Evolutionary conservation across 345 rosid species (phyloP), one percentile per base, ranked within the genome.

Genomic region (Brassica carinata): DNA sequence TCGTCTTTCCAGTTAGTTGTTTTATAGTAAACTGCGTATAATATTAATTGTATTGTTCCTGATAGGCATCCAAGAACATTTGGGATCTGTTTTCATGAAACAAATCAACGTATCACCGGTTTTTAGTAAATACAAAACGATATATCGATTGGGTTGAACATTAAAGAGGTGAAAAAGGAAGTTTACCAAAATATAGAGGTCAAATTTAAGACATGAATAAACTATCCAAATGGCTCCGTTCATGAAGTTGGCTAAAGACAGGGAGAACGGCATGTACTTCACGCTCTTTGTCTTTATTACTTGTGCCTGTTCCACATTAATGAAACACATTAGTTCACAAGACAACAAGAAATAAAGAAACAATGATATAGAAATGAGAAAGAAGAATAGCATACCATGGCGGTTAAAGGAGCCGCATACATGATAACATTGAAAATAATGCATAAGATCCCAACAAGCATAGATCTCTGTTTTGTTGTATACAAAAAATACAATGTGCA

Each of bases 281-380:
- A 94, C 97, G 63, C 98, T 94, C 89, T 86, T 94, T 43, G 92
- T 86, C 81, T 51, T 68, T 72, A 91, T 88, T 67, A 91, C 98
- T 79, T 61, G 80, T 72, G 26, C 77, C 97, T 92, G 86, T 48
- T 80, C 43, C 55, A 80, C 64, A 31, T 79, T 45, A 55, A 66
- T 6, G 34, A 59, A 65, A 66, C 18, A 9, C 65, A 64, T 53
- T 78, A 43, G 63, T 67, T 78, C 77, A 79, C 73, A 74, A 65
- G 74, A 79, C 62, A 36, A 79, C 34, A 59, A 19, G 19, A 17
- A 55, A 7, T 4, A 51, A 14, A n/a, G 4, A 53, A 6, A 57
- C 4, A 31, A 33, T 48, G 53, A 31, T 26, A 29, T 15, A 74
- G 45, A 51, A 51, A 64, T 9, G 53, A 53, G 36, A 8, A 74